Percentiles rank a stretch among this genome's conserved stretches.
Evolutionary conservation across 1,139 yeast species (phyloP).

Genomic region (Lodderomyces margitis): DNA sequence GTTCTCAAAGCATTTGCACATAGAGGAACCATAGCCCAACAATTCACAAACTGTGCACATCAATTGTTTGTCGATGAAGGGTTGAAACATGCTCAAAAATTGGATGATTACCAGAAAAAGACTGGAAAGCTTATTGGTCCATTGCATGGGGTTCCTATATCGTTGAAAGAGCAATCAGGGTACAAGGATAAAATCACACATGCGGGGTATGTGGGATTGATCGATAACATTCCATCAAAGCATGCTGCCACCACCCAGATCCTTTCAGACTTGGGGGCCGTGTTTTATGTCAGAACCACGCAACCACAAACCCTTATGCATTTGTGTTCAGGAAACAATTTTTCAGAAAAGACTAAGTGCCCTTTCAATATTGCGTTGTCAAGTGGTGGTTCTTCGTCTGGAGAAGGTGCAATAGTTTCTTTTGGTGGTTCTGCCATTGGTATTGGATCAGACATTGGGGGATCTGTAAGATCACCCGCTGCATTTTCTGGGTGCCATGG

Average conservation of each 20-base stretch:
- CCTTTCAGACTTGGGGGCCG: conserved; percentile 64
- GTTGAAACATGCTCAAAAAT: conserved; percentile 30
- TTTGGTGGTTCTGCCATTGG: conserved; percentile 68
- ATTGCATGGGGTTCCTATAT: conserved; percentile 75
- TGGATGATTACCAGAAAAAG: conserved; percentile 41
- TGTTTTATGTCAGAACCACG: conserved; percentile 49
- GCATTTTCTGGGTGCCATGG: conserved; percentile 69
- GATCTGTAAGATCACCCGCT: conserved; percentile 74
- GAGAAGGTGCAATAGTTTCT: conserved; percentile 70
- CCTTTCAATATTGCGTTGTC: conserved; percentile 42
- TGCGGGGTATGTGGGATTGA: conserved; percentile 58
- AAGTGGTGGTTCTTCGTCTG: conserved; percentile 69
- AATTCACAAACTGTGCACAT: conserved; percentile 36
- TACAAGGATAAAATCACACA: conserved; percentile 57
- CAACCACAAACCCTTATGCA: conserved; percentile 52
- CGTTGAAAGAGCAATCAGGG: conserved; percentile 71
- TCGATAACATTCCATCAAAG: conserved; percentile 48
- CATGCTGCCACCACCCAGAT: conserved; percentile 53
- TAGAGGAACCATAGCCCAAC: conserved; percentile 42
- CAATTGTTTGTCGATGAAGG: conserved; percentile 37
- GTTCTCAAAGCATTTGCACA: conserved; percentile 53
- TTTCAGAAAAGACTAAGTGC: conserved; percentile 37
- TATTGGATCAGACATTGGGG: conserved; percentile 78
- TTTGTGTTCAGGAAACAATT: conserved; percentile 42
- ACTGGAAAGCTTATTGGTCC: conserved; percentile 69